Evolutionary conservation across 768 basidiomycete species (phyloP), one percentile per base, ranked within the genome.

Genomic region (Ephemerocybe angulata): DNA sequence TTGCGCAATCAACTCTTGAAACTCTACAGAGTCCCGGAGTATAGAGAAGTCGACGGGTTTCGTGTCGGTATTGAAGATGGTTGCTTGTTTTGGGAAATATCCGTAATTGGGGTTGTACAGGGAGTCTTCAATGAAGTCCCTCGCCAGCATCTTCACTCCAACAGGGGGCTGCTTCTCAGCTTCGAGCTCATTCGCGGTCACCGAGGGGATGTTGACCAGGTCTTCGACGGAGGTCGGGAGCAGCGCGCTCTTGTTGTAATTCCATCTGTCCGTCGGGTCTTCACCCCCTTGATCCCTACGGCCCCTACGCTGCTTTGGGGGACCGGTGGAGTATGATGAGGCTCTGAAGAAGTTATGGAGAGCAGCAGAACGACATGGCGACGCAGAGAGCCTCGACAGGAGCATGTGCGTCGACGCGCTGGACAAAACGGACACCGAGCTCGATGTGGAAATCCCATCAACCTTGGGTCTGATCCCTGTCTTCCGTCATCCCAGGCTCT

Each of bases 81-180:
- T 88, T 1, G 90, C 96, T 64, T 93, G 89, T 63, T 89, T 88
- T 28, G 93, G 85, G 68, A 99, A 98, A 72, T 99, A 99, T 33
- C 97, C 97, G 66, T 99, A 98, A 69, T 95, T 74, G 3, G 93
- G 95, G 68, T 99, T 98, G 75, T 99, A 99, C 33, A 99, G 72
- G 7, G 90, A 87, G 67, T 99, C 97, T 65, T 98, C 93, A 57
- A 99, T 93, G 67, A 89, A 99, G 73, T 99, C 96, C 60, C 97
- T 21, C 29, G 87, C 86, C 31, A 98, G 85, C 92, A 98, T 95
- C 70, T 90, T 92, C 53, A 95, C 94, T 51, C 83, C 76, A 42
- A 73, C 81, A 2, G 94, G 95, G 6, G 91, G 93, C 31, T 70
- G 67, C 7, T 67, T 71, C 50, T 71, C 69, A 54, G 66, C 69